These are phyloP conservation scores for Fraxinus latifolia DNA, from an alignment of 305 asterid genomes.

Conservation along the genomic window DNA sequence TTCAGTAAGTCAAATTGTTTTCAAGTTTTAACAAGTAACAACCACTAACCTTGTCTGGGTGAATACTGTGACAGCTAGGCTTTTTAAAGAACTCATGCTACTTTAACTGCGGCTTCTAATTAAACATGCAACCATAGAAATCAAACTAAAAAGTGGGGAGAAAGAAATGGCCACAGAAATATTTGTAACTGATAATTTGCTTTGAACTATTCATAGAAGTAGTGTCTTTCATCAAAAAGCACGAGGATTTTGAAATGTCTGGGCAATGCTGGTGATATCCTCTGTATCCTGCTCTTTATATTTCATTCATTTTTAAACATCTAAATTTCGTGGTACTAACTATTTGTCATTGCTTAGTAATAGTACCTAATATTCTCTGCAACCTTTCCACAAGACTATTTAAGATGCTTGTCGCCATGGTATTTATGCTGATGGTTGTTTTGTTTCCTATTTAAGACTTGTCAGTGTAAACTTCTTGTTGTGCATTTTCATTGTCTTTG, in stretches of 20 bases:
- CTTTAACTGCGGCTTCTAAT: constrained; percentile 8
- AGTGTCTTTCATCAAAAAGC: constrained; percentile 17
- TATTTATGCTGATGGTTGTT: not conserved
- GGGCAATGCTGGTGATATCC: constrained; percentile 12
- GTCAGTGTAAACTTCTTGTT: constrained; percentile 5
- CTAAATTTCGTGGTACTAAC: not conserved
- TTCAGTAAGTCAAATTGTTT: constrained; percentile 45
- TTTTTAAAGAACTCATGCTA: constrained; percentile 13
- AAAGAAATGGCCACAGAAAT: constrained; percentile 12
- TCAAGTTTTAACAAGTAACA: constrained; percentile 4
- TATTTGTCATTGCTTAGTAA: not conserved
- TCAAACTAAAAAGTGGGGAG: not conserved
- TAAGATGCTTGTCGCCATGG: not conserved
- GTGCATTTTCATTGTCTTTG: not conserved
- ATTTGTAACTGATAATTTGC: constrained; percentile 18
- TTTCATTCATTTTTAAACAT: constrained; percentile 8
- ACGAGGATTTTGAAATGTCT: constrained; percentile 10
- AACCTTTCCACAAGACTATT: not conserved
- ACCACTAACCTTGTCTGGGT: constrained; percentile 16
- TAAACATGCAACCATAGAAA: constrained; percentile 16
- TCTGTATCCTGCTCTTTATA: constrained; percentile 13
- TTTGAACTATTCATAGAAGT: constrained; percentile 5
- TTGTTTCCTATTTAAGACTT: not conserved
- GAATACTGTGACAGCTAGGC: constrained; percentile 11
- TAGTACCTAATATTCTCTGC: not conserved